phyloP scores from a whole-genome alignment of 2,329 filamentous ascomycete genomes.

The Botrytis deweyae region DNA sequence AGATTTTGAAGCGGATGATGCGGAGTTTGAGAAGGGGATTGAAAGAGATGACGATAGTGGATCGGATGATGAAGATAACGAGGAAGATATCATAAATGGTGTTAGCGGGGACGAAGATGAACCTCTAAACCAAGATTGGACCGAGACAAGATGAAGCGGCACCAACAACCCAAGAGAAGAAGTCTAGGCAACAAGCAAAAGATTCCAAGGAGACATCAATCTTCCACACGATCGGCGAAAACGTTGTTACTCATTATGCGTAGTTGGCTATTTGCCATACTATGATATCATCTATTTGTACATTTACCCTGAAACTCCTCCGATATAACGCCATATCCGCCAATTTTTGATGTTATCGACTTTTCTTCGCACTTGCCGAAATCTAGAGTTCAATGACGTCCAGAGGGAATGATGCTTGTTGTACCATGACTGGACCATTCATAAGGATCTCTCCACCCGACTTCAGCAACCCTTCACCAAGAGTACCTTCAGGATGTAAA shows the following conservation, averaged over 20 bases:
- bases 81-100: background rate
- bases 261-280: constrained; percentile 2
- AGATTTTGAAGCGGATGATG: constrained; percentile 35
- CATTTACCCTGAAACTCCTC: constrained; percentile 17
- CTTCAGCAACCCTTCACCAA: constrained; percentile 48
- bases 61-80: constrained; percentile 13
- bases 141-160: constrained; percentile 9
- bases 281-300: constrained; percentile 18
- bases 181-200: too few relatives aligned
- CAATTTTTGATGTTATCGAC: background rate
- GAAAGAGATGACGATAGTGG: constrained; percentile 23
- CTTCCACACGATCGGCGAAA: background rate
- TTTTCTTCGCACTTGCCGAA: background rate
- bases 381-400: constrained; percentile 30
- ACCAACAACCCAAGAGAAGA: background rate
- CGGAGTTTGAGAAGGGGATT: constrained; percentile 37
- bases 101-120: background rate
- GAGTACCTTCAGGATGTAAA: constrained; percentile 66
- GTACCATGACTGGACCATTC: constrained; percentile 23
- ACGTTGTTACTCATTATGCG: background rate
- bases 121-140: background rate
- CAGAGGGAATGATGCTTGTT: constrained; percentile 28
- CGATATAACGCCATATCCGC: constrained; percentile 23
- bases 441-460: constrained; percentile 22
- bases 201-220: background rate